Evolutionary conservation across 306 rosid genomes (phyloP).

Genomic region (Senna tora): DNA sequence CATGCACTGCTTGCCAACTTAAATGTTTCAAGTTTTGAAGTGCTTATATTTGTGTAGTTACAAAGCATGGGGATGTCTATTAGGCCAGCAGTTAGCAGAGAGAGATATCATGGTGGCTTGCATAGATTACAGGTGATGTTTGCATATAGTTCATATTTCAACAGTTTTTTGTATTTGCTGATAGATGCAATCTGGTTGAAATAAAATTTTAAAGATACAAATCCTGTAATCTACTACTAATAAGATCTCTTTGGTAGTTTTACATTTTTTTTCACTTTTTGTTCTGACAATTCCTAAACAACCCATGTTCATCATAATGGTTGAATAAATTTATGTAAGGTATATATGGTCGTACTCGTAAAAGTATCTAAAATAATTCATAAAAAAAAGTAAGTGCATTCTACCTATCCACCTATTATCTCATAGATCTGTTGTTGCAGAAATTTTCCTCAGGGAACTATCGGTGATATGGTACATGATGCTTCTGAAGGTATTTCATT

Average conservation of each 20-base stretch:
- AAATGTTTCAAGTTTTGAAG: slow-evolving; percentile 33
- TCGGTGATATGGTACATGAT: slow-evolving; percentile 82
- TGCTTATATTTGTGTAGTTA: slow-evolving; percentile 55
- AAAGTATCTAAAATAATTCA: too few species aligned
- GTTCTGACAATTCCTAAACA: background rate
- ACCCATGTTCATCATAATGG: background rate
- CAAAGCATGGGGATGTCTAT: slow-evolving; percentile 96
- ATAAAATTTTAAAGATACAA: background rate
- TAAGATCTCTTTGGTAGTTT: slow-evolving; percentile 7
- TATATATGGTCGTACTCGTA: too few species aligned
- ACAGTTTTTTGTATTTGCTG: slow-evolving; percentile 4
- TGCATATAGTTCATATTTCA: slow-evolving; percentile 8
- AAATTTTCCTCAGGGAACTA: slow-evolving; percentile 96
- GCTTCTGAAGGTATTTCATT: slow-evolving; percentile 90
- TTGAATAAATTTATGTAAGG: too few species aligned
- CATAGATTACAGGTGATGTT: slow-evolving; percentile 84
- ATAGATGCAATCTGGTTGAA: slow-evolving; percentile 19
- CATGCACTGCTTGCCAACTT: slow-evolving; percentile 2
- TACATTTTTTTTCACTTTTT: background rate
- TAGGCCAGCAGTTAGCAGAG: slow-evolving; percentile 88
- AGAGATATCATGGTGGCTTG: slow-evolving; percentile 92
- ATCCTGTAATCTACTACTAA: background rate
- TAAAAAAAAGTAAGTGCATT: slow-evolving; percentile 1
- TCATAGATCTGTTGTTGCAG: slow-evolving; percentile 49
- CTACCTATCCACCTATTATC: slow-evolving; percentile 16